phyloP scores from a whole-genome alignment of 2,329 filamentous ascomycete species.

The Raffaelea arxii region DNA sequence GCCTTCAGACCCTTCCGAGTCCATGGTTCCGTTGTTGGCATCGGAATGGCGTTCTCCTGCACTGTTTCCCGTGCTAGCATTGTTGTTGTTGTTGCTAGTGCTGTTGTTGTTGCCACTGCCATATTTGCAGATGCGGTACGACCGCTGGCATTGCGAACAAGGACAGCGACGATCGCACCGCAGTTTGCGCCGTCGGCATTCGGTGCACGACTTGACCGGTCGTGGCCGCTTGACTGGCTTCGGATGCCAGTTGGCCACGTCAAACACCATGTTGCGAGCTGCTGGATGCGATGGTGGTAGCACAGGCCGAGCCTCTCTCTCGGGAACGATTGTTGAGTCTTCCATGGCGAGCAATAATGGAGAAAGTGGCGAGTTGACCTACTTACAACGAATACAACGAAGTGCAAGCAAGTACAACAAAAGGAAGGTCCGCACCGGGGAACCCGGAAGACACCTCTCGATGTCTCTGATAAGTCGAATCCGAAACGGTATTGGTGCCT shows the following conservation, averaged over 20 bases:
- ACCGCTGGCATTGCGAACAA: conserved; percentile 49
- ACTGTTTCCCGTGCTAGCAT: too few species aligned
- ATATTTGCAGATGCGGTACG: conserved; percentile 43
- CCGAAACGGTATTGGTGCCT: too few species aligned
- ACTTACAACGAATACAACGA: too few species aligned
- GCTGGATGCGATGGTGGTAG: conserved; percentile 1
- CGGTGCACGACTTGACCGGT: conserved; percentile 46
- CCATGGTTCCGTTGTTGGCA: neutral
- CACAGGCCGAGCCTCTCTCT: neutral
- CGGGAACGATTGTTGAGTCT: neutral
- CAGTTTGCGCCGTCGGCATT: conserved; percentile 48
- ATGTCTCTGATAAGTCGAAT: too few species aligned
- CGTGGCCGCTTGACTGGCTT: conserved; percentile 39
- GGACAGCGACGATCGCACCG: conserved; percentile 46
- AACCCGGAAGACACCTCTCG: too few species aligned
- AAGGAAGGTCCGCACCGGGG: too few species aligned
- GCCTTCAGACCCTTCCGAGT: conserved; percentile 15
- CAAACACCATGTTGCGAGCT: conserved; percentile 11
- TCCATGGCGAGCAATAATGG: conserved; percentile 1
- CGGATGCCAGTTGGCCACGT: conserved; percentile 13
- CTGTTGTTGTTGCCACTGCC: conserved; percentile 34
- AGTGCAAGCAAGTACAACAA: too few species aligned
- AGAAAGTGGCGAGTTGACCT: neutral
- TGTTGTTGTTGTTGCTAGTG: conserved; percentile 21
- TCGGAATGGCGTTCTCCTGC: conserved; percentile 2